Percentiles rank a stretch among this genome's conserved stretches.
Evolutionary conservation across 306 rosid genomes (phyloP).

Genomic region (Fragaria vesca): DNA sequence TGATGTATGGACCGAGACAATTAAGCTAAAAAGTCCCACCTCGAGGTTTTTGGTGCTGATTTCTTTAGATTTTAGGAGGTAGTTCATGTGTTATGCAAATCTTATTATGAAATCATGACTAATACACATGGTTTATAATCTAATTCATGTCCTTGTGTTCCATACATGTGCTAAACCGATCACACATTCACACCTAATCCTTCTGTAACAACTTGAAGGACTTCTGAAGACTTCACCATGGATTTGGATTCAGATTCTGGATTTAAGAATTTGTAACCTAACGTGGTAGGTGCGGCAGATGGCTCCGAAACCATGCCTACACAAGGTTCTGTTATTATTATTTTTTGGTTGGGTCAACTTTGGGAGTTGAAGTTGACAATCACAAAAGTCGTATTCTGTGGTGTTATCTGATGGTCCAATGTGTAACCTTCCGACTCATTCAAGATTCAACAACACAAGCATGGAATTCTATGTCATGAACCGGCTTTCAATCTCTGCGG

Average conservation of each 20-base stretch:
- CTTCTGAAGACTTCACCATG: not conserved
- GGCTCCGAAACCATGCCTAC: not conserved
- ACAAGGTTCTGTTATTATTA: not conserved
- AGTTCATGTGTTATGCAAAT: not conserved
- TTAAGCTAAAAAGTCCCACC: not conserved
- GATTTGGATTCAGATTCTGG: slow-evolving; percentile 3
- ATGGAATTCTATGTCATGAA: not conserved
- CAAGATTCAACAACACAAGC: not conserved
- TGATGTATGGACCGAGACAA: slow-evolving; percentile 3
- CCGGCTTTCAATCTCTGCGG: not conserved
- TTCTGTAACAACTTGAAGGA: not conserved
- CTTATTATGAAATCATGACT: not conserved
- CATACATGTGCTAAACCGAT: not conserved
- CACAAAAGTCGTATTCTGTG: not conserved
- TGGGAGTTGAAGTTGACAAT: slow-evolving; percentile 2
- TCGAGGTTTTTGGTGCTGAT: not conserved
- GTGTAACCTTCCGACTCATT: not conserved
- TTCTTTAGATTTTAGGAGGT: not conserved
- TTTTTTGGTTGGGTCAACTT: not conserved
- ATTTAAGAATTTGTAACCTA: not conserved
- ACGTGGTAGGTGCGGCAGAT: not conserved
- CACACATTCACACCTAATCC: not conserved
- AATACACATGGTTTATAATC: not conserved
- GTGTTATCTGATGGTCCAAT: not conserved
- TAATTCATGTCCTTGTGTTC: not conserved